Conservation (phyloP, 106 monocot genomes). For the Dendrobium catenatum region DNA sequence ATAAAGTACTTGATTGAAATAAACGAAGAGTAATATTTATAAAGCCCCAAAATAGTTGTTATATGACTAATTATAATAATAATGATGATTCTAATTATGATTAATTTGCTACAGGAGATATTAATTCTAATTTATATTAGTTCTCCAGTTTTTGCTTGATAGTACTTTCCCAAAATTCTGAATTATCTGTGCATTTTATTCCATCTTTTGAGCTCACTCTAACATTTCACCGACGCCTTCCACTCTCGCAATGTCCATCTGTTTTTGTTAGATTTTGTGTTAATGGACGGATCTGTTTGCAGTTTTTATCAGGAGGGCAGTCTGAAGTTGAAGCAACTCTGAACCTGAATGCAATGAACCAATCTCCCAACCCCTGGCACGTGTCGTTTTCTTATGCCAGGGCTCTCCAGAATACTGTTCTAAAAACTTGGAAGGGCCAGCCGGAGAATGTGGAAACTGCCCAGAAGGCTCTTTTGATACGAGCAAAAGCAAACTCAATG, state of each 20-base stretch:
- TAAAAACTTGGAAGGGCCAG: constrained; percentile 86
- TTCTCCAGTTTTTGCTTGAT: too few relatives aligned
- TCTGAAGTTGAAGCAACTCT: constrained; percentile 88
- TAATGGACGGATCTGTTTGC: constrained; percentile 10
- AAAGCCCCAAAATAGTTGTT: neutral
- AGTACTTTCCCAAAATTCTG: too few relatives aligned
- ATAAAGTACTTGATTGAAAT: neutral
- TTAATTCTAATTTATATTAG: too few relatives aligned
- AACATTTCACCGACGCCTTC: too few relatives aligned
- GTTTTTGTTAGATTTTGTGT: neutral
- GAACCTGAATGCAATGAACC: constrained; percentile 97
- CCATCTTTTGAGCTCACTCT: neutral
- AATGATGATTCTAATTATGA: too few relatives aligned
- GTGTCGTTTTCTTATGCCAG: constrained; percentile 94
- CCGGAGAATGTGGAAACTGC: constrained; percentile 71
- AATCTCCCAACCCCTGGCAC: constrained; percentile 86
- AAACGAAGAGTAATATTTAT: neutral
- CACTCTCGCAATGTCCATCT: too few relatives aligned
- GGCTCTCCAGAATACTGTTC: constrained; percentile 72
- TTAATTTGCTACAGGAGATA: too few relatives aligned
- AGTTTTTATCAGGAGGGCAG: constrained; percentile 96
- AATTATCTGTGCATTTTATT: neutral
- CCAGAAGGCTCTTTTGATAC: constrained; percentile 55
- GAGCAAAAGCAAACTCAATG: constrained; percentile 78
- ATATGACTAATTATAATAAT: neutral